Evolutionary conservation across 176 grass and related monocot genomes (phyloP).

Genomic region (Elaeis guineensis): DNA sequence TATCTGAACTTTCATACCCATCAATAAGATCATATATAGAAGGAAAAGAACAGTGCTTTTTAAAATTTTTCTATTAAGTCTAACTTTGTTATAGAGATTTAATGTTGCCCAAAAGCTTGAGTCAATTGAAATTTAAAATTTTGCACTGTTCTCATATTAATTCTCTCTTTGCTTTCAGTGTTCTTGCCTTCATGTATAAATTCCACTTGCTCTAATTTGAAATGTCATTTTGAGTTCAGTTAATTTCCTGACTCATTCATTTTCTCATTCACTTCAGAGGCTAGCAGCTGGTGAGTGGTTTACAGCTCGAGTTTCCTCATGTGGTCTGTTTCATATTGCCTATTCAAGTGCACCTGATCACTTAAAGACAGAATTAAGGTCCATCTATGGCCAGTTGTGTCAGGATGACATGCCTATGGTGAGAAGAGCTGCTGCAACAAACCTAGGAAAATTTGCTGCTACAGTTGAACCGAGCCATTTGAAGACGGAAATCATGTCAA

Average conservation of each 20-base stretch:
- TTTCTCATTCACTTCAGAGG: conserved; percentile 36
- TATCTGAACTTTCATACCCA: too few species aligned
- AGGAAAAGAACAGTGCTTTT: too few species aligned
- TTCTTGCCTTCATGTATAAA: too few species aligned
- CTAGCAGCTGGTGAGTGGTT: conserved; percentile 88
- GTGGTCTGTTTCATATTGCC: conserved; percentile 80
- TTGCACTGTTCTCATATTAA: too few species aligned
- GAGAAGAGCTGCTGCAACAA: conserved; percentile 81
- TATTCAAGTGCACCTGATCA: conserved; percentile 69
- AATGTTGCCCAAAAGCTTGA: too few species aligned
- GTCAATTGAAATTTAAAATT: too few species aligned
- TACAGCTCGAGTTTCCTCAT: conserved; percentile 75
- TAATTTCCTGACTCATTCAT: neutral
- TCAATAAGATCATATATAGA: too few species aligned
- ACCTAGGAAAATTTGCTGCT: conserved; percentile 86
- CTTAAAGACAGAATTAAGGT: conserved; percentile 68
- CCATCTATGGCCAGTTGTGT: conserved; percentile 69
- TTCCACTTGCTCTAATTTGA: too few species aligned
- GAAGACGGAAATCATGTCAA: conserved; percentile 82
- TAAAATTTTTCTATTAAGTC: too few species aligned
- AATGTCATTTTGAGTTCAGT: neutral
- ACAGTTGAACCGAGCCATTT: conserved; percentile 68
- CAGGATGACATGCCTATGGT: conserved; percentile 99
- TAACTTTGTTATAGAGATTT: too few species aligned
- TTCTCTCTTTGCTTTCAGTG: too few species aligned